These are phyloP conservation scores for Podospora pseudopauciseta DNA, from an alignment of 495 filamentous ascomycete species.

Conservation along the genomic window DNA sequence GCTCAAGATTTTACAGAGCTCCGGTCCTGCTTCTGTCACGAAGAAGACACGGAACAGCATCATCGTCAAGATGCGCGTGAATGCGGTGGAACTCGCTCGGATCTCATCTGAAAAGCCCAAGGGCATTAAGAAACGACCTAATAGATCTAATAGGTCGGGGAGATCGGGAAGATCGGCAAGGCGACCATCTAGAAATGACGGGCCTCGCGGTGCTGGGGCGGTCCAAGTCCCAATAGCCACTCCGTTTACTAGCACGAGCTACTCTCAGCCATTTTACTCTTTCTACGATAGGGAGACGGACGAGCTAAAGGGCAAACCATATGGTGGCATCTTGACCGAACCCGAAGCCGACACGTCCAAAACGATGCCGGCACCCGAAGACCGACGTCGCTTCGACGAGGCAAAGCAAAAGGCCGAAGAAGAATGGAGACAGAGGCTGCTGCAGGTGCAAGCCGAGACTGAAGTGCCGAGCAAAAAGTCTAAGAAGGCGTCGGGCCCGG, in stretches of 20 bases:
- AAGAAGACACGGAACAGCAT: conserved; percentile 40
- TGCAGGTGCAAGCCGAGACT: conserved; percentile 45
- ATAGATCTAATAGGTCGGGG: neutral
- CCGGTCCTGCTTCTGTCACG: conserved; percentile 26
- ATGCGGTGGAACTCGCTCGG: conserved; percentile 53
- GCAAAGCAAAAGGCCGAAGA: conserved; percentile 87
- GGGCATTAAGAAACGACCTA: conserved; percentile 47
- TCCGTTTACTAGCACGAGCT: conserved; percentile 53
- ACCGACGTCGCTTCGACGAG: conserved; percentile 80
- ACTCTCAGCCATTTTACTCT: conserved; percentile 69
- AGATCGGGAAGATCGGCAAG: conserved; percentile 2
- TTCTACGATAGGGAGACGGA: conserved; percentile 85
- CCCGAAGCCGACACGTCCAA: conserved; percentile 85
- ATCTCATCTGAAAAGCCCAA: conserved; percentile 53
- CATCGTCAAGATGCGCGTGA: conserved; percentile 52
- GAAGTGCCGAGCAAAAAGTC: conserved; percentile 46
- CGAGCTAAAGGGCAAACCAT: conserved; percentile 87
- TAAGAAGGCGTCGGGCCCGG: conserved; percentile 73
- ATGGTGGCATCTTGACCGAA: conserved; percentile 88
- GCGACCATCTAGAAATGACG: conserved; percentile 21
- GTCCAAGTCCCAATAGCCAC: conserved; percentile 31
- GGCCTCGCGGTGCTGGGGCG: conserved; percentile 6
- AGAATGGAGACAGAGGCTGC: conserved; percentile 67
- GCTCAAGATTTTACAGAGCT: conserved; percentile 29
- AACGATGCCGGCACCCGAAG: conserved; percentile 73